A percentile compares a stretch with the other conserved stretches of the same genome.
Evolutionary conservation across 257 asterid species (phyloP).

Genomic region (Agastache rugosa): DNA sequence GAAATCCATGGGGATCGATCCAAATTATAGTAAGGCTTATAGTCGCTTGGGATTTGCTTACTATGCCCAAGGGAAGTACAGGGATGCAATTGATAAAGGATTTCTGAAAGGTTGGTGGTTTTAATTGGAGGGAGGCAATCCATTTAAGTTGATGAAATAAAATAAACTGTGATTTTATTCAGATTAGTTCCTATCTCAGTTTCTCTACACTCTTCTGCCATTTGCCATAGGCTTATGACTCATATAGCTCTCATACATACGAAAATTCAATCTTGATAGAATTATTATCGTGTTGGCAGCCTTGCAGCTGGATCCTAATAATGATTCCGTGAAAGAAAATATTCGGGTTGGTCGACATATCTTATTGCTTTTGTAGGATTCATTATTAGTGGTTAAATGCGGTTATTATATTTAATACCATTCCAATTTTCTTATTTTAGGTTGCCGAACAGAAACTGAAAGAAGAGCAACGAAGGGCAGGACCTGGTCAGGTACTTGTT

Average conservation of each 20-base stretch:
- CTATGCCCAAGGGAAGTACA: slow-evolving; percentile 81
- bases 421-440: slow-evolving; percentile 43
- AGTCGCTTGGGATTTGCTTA: slow-evolving; percentile 90
- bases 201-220: slow-evolving; percentile 1
- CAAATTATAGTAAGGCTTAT: slow-evolving; percentile 85
- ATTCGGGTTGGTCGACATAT: slow-evolving; percentile 66
- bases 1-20: slow-evolving; percentile 72
- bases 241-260: slow-evolving; percentile 14
- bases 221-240: neutral
- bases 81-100: slow-evolving; percentile 85
- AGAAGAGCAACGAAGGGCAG: slow-evolving; percentile 61
- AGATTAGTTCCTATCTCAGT: neutral
- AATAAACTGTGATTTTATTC: slow-evolving; percentile 24
- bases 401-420: slow-evolving; percentile 14
- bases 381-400: slow-evolving; percentile 7
- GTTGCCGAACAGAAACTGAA: slow-evolving; percentile 73
- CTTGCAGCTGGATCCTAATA: slow-evolving; percentile 79
- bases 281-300: slow-evolving; percentile 56
- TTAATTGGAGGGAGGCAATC: slow-evolving; percentile 4
- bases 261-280: slow-evolving; percentile 32
- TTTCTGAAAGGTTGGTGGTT: slow-evolving; percentile 68
- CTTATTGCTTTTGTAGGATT: slow-evolving; percentile 27
- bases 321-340: slow-evolving; percentile 69
- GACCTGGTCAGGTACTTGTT: slow-evolving; percentile 59
- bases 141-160: slow-evolving; percentile 22